Evolutionary conservation across 352 stramenopile species (phyloP).

Genomic region (Pythium dissotocum): DNA sequence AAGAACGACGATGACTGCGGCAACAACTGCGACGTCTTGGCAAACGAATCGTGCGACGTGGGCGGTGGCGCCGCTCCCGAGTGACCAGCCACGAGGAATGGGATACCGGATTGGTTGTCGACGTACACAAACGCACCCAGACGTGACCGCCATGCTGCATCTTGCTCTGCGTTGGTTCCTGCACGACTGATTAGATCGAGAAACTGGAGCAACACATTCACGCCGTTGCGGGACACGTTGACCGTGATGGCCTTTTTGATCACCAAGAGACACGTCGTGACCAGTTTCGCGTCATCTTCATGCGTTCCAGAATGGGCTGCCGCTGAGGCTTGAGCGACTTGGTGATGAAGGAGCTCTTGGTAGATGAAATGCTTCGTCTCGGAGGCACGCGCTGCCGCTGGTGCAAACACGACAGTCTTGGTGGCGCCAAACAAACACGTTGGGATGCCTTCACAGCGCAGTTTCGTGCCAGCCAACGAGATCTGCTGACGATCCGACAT

Average conservation of each 20-base stretch:
- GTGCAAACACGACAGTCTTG: conserved; percentile 66
- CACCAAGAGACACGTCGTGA: conserved; percentile 73
- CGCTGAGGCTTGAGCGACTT: background rate
- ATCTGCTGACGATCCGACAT: conserved; percentile 71
- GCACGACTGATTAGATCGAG: conserved; percentile 73
- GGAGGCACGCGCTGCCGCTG: conserved; percentile 58
- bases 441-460: conserved; percentile 71
- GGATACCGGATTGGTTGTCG: conserved; percentile 85
- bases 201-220: conserved; percentile 84
- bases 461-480: conserved; percentile 49
- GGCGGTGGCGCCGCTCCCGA: conserved; percentile 15
- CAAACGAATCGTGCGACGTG: conserved; percentile 14
- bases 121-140: conserved; percentile 86
- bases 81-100: conserved; percentile 60
- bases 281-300: conserved; percentile 52
- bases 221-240: conserved; percentile 78
- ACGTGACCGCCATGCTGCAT: conserved; percentile 33
- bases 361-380: conserved; percentile 87
- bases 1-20: conserved; percentile 17
- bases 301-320: conserved; percentile 23
- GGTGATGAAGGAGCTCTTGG: conserved; percentile 56
- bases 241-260: conserved; percentile 83
- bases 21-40: conserved; percentile 9
- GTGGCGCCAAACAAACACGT: conserved; percentile 70
- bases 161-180: conserved; percentile 38